Percentiles rank a stretch among this genome's conserved stretches.
phyloP scores from a whole-genome alignment of 1,284 basidiomycete genomes.

The Ustilago shanxiensis region DNA sequence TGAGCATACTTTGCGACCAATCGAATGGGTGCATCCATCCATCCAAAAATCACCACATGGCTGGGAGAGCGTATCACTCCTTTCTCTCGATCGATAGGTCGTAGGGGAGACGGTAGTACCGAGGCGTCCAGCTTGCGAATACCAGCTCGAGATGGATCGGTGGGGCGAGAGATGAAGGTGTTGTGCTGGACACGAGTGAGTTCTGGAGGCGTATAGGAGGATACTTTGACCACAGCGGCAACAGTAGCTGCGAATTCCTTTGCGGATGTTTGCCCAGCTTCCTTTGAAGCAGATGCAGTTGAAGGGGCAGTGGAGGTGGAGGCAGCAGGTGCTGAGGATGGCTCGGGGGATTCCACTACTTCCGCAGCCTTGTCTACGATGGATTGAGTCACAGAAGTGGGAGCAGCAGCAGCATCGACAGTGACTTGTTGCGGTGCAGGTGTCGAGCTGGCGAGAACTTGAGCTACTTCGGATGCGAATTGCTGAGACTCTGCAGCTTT shows the following conservation, averaged over 20 bases:
- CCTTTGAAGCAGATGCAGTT: background rate
- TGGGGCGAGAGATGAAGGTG: constrained; percentile 37
- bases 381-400: constrained; percentile 10
- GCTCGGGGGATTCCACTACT: background rate
- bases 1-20: constrained; percentile 63
- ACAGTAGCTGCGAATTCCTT: constrained; percentile 9
- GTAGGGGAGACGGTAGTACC: constrained; percentile 27
- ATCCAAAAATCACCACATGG: constrained; percentile 61
- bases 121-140: constrained; percentile 22
- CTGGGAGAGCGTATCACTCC: constrained; percentile 15
- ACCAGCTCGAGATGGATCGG: constrained; percentile 21
- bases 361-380: constrained; percentile 15
- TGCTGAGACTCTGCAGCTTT: background rate
- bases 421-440: constrained; percentile 11
- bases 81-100: constrained; percentile 18
- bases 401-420: constrained; percentile 15
- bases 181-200: constrained; percentile 37
- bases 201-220: constrained; percentile 32
- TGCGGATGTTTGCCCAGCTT: background rate
- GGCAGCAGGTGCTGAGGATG: background rate
- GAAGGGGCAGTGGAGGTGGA: background rate
- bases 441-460: constrained; percentile 9
- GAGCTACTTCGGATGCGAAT: constrained; percentile 26
- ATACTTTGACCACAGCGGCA: constrained; percentile 13
- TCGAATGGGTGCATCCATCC: constrained; percentile 65